phyloP scores from a whole-genome alignment of 345 rosid genomes.

The Eucalyptus victrix region DNA sequence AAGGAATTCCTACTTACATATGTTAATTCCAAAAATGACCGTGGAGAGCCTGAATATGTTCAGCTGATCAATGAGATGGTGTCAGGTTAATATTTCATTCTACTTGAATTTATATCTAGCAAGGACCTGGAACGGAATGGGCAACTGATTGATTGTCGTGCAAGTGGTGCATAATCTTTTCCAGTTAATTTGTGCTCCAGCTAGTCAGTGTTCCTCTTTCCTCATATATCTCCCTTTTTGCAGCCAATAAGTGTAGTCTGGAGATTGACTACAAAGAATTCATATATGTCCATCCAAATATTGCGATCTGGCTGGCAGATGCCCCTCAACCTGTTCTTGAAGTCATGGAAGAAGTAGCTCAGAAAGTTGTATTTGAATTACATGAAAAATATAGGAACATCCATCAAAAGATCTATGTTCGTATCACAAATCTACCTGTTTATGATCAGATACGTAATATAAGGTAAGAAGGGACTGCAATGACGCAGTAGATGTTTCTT shows the following conservation, averaged over 20 bases:
- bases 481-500: background rate
- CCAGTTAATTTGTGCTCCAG: background rate
- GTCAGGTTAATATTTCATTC: conserved; percentile 37
- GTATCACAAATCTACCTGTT: conserved; percentile 78
- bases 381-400: conserved; percentile 86
- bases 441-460: conserved; percentile 94
- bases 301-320: conserved; percentile 97
- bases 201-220: background rate
- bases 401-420: conserved; percentile 81
- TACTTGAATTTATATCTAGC: background rate
- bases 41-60: conserved; percentile 67
- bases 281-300: conserved; percentile 84
- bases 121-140: background rate
- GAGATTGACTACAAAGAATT: conserved; percentile 90
- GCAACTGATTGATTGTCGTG: background rate
- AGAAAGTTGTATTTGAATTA: conserved; percentile 69
- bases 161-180: background rate
- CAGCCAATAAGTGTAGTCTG: conserved; percentile 90
- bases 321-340: conserved; percentile 96
- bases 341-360: conserved; percentile 90
- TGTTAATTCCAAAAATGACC: conserved; percentile 56
- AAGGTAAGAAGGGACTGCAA: conserved; percentile 25
- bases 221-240: conserved; percentile 2
- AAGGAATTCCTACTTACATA: conserved; percentile 76
- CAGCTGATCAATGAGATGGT: conserved; percentile 86